Conservation (phyloP, 108 stramenopile genomes). For the Pseudonitzschia multiseries region DNA sequence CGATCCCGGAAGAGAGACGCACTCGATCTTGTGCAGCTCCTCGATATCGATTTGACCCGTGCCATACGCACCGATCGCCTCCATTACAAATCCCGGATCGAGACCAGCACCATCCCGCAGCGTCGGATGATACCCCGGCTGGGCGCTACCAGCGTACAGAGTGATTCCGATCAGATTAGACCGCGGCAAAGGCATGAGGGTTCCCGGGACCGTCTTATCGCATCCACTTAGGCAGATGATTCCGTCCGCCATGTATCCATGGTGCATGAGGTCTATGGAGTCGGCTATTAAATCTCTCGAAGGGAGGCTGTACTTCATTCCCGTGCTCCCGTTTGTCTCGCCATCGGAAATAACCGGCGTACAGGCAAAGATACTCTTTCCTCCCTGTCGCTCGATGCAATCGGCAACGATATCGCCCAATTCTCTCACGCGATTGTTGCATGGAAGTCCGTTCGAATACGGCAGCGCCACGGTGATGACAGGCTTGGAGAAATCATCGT, state of each 20-base stretch:
- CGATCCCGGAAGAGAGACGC: background rate
- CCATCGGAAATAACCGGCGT: slow-evolving; percentile 6
- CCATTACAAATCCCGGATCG: background rate
- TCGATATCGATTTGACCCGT: background rate
- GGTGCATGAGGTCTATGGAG: slow-evolving; percentile 3
- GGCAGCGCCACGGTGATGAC: background rate
- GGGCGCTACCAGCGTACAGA: background rate
- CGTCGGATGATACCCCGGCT: background rate
- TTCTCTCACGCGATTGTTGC: background rate
- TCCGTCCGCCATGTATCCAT: slow-evolving; percentile 2
- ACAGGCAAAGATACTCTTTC: background rate
- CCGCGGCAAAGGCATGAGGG: slow-evolving; percentile 2
- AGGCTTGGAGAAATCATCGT: background rate
- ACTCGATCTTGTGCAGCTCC: slow-evolving; percentile 5
- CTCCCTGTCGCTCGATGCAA: background rate
- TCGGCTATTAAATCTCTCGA: background rate
- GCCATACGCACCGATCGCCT: slow-evolving; percentile 3
- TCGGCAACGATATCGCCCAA: background rate
- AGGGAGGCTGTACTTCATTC: slow-evolving; percentile 1
- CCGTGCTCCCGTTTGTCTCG: background rate
- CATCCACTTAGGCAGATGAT: background rate
- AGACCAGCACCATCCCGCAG: background rate
- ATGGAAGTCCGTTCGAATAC: background rate
- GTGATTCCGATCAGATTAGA: background rate
- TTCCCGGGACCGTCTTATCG: slow-evolving; percentile 7